Evolutionary conservation across 2,329 filamentous ascomycete species (phyloP), one percentile per base, ranked within the genome.

Genomic region (Paecilomyces fulvus): DNA sequence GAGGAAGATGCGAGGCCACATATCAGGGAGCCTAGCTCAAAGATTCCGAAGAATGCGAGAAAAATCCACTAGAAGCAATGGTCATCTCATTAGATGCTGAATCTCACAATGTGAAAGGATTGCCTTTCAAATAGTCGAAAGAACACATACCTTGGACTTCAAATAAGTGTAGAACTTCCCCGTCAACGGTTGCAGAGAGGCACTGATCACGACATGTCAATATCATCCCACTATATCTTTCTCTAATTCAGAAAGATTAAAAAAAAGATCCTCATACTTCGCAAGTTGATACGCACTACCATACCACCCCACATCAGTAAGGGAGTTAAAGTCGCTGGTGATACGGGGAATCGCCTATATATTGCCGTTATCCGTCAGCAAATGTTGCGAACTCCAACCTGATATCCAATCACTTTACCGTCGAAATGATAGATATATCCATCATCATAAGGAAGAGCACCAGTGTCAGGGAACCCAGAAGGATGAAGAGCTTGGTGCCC

Each of bases 361-460:
- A 37, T 31, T 31, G 9, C 37, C 14, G 5, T 43, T 17, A n/a
- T 43, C 37, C 5, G 37, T 43, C 37, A 43, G 37, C n/a, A 43
- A 43, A 17, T 8, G 6, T 8, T 43, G 8, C 37, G 5, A n/a
- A 43, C n/a, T 43, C 9, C 37, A 17, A 43, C 9, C 2, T 2
- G 14, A n/a, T n/a, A 43, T 43, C 14, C 14, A 28, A 43, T 43
- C 5, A 43, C 1, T n/a, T 37, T 54, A 70, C 80, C 3, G 80
- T 82, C n/a, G 74, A 70, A 58, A 83, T 73, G 55, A 83, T 81
- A 3, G 79, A 79, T 51, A 73, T 76, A 58, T 82, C 80, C 7
- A 82, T 59, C 60, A 81, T 64, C 63, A 78, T 73, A 30, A 79
- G 61, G 57, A 80, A 80, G 25, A 72, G 71, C 5, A 70, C 72